A percentile compares a stretch with the other conserved stretches of the same genome.
Conservation (phyloP, 2,329 filamentous ascomycete genomes). For the Phaeophleospora eucalypticola region DNA sequence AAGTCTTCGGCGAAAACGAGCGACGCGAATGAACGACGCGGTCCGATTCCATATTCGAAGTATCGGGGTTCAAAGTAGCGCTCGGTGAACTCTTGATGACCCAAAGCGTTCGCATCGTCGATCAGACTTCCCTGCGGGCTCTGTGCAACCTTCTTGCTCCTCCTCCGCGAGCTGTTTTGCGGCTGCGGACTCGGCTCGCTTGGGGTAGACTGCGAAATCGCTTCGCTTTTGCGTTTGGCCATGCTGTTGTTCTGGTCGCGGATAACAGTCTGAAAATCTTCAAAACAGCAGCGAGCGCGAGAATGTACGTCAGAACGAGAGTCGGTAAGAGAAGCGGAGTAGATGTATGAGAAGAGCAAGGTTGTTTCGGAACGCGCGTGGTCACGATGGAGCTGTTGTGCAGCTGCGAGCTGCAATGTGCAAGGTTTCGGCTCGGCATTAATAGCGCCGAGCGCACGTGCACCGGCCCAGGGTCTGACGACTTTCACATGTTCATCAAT, state of each 20-base stretch:
- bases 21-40: neutral
- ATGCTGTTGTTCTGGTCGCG: constrained; percentile 6
- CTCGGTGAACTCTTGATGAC: constrained; percentile 9
- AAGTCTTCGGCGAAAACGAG: neutral
- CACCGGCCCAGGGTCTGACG: neutral
- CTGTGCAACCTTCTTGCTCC: constrained; percentile 3
- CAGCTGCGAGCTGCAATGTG: neutral
- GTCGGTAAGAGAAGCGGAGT: neutral
- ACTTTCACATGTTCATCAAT: neutral
- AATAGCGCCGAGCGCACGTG: neutral
- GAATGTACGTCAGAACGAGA: neutral
- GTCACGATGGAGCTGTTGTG: neutral
- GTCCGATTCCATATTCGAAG: neutral
- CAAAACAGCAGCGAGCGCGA: neutral
- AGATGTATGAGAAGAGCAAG: neutral
- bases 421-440: neutral
- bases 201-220: neutral
- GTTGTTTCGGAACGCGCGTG: neutral
- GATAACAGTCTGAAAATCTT: neutral
- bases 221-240: constrained; percentile 15
- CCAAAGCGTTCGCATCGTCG: constrained; percentile 15
- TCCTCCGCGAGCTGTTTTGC: neutral
- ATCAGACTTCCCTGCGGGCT: constrained; percentile 8
- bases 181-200: neutral
- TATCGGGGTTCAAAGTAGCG: constrained; percentile 6